A percentile compares a stretch with the other conserved stretches of the same genome.
phyloP scores from a whole-genome alignment of 805 yeast genomes.

The Cyberlindnera veronae region DNA sequence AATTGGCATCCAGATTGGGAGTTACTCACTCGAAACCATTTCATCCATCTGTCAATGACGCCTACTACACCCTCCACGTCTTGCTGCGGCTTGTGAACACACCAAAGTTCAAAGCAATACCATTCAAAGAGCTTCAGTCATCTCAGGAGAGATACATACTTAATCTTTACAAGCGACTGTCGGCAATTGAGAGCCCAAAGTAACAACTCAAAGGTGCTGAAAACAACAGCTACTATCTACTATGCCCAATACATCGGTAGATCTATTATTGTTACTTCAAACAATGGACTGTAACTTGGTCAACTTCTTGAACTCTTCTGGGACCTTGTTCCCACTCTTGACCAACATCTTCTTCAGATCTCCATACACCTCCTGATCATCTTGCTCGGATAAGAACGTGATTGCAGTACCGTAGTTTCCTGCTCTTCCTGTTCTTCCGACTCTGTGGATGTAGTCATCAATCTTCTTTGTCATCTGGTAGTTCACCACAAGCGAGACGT shows the following conservation, averaged over 20 bases:
- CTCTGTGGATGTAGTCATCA: conserved; percentile 87
- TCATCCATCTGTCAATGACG: conserved; percentile 19
- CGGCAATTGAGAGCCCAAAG: too few species aligned
- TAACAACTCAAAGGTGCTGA: too few species aligned
- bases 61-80: conserved; percentile 15
- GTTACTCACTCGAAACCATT: conserved; percentile 12
- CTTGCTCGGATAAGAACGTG: conserved; percentile 73
- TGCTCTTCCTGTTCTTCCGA: conserved; percentile 97
- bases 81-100: conserved; percentile 10
- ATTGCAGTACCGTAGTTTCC: conserved; percentile 76
- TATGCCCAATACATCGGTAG: too few species aligned
- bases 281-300: conserved; percentile 11
- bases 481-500: conserved; percentile 81
- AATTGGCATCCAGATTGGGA: conserved; percentile 5
- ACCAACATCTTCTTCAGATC: conserved; percentile 23
- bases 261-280: conserved; percentile 15
- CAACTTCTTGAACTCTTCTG: conserved; percentile 20
- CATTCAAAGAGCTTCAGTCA: too few species aligned
- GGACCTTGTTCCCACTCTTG: conserved; percentile 22
- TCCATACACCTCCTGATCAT: conserved; percentile 42
- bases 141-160: too few species aligned
- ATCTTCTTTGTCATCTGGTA: conserved; percentile 76
- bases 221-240: too few species aligned
- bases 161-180: too few species aligned
- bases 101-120: too few species aligned